Conservation (phyloP, 2,329 filamentous ascomycete species). For the Cryphonectria parasitica region DNA sequence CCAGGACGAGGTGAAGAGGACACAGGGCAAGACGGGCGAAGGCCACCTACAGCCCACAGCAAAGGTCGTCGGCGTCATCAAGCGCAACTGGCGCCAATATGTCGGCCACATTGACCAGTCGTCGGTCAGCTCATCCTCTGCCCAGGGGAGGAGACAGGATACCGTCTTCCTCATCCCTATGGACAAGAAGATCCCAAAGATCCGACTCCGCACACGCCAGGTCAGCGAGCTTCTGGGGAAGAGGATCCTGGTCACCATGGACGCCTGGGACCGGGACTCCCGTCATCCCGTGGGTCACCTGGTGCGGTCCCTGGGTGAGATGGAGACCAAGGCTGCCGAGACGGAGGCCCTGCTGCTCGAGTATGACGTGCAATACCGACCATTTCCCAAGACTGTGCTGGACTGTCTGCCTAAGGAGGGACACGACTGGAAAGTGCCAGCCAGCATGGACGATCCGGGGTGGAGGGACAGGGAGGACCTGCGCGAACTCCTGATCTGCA, state of each 20-base stretch:
- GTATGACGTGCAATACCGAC: slow-evolving; percentile 96
- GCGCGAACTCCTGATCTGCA: slow-evolving; percentile 86
- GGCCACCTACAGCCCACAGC: slow-evolving; percentile 86
- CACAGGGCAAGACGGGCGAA: slow-evolving; percentile 76
- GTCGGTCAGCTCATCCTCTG: slow-evolving; percentile 73
- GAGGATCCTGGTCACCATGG: slow-evolving; percentile 89
- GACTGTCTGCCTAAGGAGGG: slow-evolving; percentile 92
- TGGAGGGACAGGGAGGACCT: slow-evolving; percentile 88
- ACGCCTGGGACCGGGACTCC: slow-evolving; percentile 93
- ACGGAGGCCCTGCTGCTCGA: slow-evolving; percentile 93
- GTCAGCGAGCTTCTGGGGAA: slow-evolving; percentile 88
- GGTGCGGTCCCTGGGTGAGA: slow-evolving; percentile 85
- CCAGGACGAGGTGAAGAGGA: slow-evolving; percentile 87
- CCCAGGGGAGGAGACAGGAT: slow-evolving; percentile 82
- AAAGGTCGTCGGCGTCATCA: slow-evolving; percentile 87
- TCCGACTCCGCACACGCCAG: slow-evolving; percentile 88
- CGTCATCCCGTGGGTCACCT: slow-evolving; percentile 93
- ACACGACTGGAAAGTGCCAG: slow-evolving; percentile 90
- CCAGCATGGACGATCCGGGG: slow-evolving; percentile 76
- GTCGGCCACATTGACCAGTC: slow-evolving; percentile 93
- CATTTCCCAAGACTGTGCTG: slow-evolving; percentile 92
- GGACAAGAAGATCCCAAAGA: slow-evolving; percentile 98
- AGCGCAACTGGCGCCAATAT: slow-evolving; percentile 97
- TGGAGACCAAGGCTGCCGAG: slow-evolving; percentile 97
- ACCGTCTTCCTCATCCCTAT: slow-evolving; percentile 95